Evolutionary conservation across 2,329 filamentous ascomycete genomes (phyloP).

Genomic region (Pseudogymnoascus sp.): DNA sequence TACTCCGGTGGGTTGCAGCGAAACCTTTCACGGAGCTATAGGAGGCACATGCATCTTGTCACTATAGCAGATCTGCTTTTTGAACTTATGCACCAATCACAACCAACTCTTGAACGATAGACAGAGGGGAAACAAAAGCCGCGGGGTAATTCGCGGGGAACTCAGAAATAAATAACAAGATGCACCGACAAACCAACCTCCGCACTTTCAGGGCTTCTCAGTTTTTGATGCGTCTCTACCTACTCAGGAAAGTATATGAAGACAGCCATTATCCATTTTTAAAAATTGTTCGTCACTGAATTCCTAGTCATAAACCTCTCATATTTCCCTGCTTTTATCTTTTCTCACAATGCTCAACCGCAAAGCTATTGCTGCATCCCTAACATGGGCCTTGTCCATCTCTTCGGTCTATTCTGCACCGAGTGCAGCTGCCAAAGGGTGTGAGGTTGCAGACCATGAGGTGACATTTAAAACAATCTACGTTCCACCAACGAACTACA

Average conservation of each 20-base stretch:
- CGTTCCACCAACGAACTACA: conserved; percentile 10
- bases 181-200: not conserved
- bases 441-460: not conserved
- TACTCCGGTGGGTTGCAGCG: conserved; percentile 1
- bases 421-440: not conserved
- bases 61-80: not conserved
- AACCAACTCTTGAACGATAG: not conserved
- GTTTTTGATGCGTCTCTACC: not conserved
- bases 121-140: not conserved
- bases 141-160: conserved; percentile 5
- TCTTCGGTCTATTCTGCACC: not conserved
- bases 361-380: not conserved
- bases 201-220: not conserved
- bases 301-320: not conserved
- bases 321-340: not conserved
- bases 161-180: not conserved
- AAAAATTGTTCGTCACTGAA: not conserved
- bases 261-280: not conserved
- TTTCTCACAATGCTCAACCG: not conserved
- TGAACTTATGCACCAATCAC: not conserved
- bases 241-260: not conserved
- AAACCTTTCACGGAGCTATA: not conserved
- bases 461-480: conserved; percentile 10
- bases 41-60: not conserved
- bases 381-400: conserved; percentile 2